Evolutionary conservation across 805 yeast species (phyloP), one percentile per base, ranked within the genome.

Genomic region (Kuraishia borneana): DNA sequence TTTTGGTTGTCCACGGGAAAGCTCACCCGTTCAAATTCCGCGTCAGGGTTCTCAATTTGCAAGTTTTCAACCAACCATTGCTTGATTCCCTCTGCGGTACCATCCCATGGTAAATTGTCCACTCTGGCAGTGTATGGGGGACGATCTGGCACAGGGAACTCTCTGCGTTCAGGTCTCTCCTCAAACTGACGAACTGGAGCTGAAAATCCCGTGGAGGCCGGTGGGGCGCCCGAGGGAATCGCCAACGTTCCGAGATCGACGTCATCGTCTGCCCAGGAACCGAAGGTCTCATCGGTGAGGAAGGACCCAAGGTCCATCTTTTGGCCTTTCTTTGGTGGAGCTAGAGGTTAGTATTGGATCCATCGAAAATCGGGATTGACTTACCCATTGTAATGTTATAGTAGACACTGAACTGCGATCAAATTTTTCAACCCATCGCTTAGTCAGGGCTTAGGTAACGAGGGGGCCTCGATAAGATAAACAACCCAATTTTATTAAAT

Each of bases 51-150:
- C 48, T 62, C 60, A 42, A 74, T 64, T 39, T 56, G 51, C 37
- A 72, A 47, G 36, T 61, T 62, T 39, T 69, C 72, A 46, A 71
- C 77, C 38, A 82, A 69, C 65, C 79, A 81, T 18, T 68, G 70
- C 34, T 56, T 61, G 38, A 82, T 64, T 6, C 65, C 71, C 25
- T 65, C 74, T 56, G 89, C 96, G 31, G 65, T 57, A 30, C 73
- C 70, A 38, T 82, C 88, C 77, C 83, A 81, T 39, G 95, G 84
- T 51, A 92, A 72, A 61, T 88, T 87, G 53, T 74, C 73, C 44
- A 89, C 68, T 54, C 84, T 75, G n/a, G 95, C 96, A 49, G 83
- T 80, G 68, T 60, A 92, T 36, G 99, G 99, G 14, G 96, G 87
- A 34, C 62, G 69, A 47, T 85, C 89, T 31, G 99, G 99, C 40